Evolutionary conservation across 139 green algal genomes (phyloP), one percentile per base, ranked within the genome.

Genomic region (Chlorella sp.): DNA sequence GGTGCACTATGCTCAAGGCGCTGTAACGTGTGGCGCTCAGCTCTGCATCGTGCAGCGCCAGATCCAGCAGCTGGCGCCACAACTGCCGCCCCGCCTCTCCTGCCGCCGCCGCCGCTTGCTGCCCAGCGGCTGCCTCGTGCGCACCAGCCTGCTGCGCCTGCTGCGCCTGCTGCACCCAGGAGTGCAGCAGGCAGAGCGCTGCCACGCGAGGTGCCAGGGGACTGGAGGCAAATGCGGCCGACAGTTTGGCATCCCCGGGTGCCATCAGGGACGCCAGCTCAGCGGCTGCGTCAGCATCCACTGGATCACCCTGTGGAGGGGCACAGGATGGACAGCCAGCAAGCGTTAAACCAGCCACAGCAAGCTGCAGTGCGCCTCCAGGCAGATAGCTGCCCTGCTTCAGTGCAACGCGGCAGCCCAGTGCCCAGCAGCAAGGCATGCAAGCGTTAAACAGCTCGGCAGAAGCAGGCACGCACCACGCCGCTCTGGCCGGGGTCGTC

Each of bases 171-270:
- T 71, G 15, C 73, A 74, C 86, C 86, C 80, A 90, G 1, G 65
- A 55, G 39, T 91, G 81, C 30, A 95, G 62, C 23, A 83, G 80
- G 56, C 86, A 90, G 62, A 91, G 55, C 63, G 88, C 30, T 7
- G 87, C 84, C 26, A 94, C 83, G 3, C 92, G 78, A 11, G 92
- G 91, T 11, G 87, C 92, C 28, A 91, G 75, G 32, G 89, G 78
- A 2, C 83, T 81, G 28, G 71, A 16, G 21, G 71, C 69, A 55
- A 74, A 70, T 12, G 41, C 85, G 30, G 47, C 55, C 73, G 82
- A 62, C 68, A 90, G 72, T 44, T 87, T 60, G 16, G n/a, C 36
- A 32, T 86, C 74, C 3, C 84, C 56, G 13, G 84, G 65, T n/a
- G 68, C 67, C 69, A 86, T 3, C 18, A 93, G 69, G 3, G 75